A percentile compares a stretch with the other conserved stretches of the same genome.
Conservation (phyloP, 2,329 filamentous ascomycete species). For the Paraphaeosphaeria minitans region DNA sequence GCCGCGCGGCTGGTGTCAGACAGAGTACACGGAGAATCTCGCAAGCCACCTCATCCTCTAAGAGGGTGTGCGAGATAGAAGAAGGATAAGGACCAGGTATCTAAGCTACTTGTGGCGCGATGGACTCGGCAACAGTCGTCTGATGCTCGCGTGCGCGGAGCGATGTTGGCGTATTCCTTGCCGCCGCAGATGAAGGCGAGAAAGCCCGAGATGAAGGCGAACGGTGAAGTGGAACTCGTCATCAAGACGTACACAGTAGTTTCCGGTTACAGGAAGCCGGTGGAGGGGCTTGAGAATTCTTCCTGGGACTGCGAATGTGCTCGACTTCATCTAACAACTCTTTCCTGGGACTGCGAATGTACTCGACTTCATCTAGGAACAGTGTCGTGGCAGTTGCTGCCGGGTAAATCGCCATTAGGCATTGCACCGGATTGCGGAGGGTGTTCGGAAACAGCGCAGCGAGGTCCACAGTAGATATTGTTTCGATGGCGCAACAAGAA, state of each 20-base stretch:
- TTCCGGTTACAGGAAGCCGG: neutral
- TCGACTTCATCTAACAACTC: conserved; percentile 13
- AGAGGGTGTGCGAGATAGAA: neutral
- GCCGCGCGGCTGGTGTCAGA: conserved; percentile 1
- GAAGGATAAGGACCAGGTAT: neutral
- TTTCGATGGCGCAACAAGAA: neutral
- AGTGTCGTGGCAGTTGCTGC: conserved; percentile 13
- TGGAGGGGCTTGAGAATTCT: conserved; percentile 10
- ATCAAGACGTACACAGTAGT: conserved; percentile 4
- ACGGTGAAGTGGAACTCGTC: neutral
- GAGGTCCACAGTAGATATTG: neutral
- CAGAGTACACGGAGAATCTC: conserved; percentile 8
- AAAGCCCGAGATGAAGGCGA: neutral
- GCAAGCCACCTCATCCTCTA: neutral
- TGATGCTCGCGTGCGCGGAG: neutral
- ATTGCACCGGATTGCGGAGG: neutral
- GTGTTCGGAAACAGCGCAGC: neutral
- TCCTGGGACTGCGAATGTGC: conserved; percentile 9
- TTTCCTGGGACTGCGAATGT: too few relatives aligned
- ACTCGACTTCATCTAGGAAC: conserved; percentile 13
- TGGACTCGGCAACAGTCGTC: neutral
- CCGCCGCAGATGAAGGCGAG: conserved; percentile 2
- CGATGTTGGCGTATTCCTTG: conserved; percentile 2
- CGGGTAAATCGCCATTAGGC: conserved; percentile 19
- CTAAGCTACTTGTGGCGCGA: conserved; percentile 5